Base-by-base conservation (phyloP, 441 rosid species). In the Brassica balearica region DNA sequence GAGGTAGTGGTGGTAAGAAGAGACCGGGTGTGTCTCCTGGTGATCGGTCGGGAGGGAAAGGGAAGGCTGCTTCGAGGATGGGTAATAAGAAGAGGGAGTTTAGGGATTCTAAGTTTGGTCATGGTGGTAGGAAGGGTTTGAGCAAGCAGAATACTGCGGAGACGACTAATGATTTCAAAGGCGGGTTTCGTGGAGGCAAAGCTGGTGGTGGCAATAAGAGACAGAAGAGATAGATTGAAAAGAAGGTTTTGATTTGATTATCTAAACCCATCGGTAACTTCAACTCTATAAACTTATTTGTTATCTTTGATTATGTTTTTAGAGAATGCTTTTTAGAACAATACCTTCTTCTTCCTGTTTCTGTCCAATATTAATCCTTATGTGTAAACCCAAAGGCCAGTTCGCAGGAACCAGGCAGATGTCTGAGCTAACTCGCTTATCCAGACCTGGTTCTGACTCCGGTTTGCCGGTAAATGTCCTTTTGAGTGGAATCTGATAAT, bases 141-240 rank as follows among this genome's bases (percentile, higher is more conserved):
- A 48, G 56, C 1, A 48, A 48, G 17, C 56, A 48, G 56, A 48
- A 91, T 86, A 84, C 97, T 2, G 86, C 89, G 0, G 93, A 89
- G 36, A 85, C 92, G 0, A 87, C 90, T 0, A 80, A 86, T 55
- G 91, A 89, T 74, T 70, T 87, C 25, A 86, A 87, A 43, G 84
- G 75, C 20, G 63, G 75, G 8, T 73, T 48, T 19, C 71, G 81
- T 0, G 94, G 91, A 75, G 85, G 78, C 4, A 62, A 68, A 56
- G 79, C 46, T 11, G 63, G 10, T 36, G 41, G 70, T 0, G 95
- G 90, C 73, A 90, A 88, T 74, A 94, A 92, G 87, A 91, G 78
- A 75, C 85, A 86, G 81, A 94, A 86, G 89, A 85, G 85, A 82
- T 89, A 59, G 32, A 51, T 3, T 15, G 2, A 53, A 36, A 17